Evolutionary conservation across 768 basidiomycete species (phyloP).

Genomic region (Phylloporus sp.): DNA sequence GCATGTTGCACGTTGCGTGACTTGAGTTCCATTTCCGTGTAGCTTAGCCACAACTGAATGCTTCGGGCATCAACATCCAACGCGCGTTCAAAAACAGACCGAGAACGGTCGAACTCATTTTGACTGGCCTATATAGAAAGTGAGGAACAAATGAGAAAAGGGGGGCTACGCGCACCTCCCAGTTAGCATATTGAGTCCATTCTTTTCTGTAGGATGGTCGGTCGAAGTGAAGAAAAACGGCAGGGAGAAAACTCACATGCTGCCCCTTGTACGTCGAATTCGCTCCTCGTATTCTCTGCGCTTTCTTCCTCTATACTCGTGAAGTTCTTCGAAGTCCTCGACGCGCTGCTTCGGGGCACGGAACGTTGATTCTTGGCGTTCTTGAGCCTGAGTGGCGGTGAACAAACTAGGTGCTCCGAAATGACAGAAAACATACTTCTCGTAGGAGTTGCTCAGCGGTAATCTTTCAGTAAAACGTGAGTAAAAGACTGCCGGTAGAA

Average conservation of each 20-base stretch:
- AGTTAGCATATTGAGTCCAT: conserved; percentile 83
- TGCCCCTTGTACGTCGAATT: conserved; percentile 71
- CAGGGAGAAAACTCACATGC: conserved; percentile 54
- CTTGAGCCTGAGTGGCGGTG: conserved; percentile 68
- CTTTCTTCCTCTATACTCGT: conserved; percentile 89
- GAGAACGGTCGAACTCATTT: conserved; percentile 91
- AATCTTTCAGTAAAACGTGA: conserved; percentile 52
- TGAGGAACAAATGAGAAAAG: conserved; percentile 1
- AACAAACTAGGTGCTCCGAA: background rate
- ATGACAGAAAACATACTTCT: conserved; percentile 51
- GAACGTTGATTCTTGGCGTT: conserved; percentile 89
- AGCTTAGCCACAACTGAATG: conserved; percentile 88
- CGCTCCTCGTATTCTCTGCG: conserved; percentile 93
- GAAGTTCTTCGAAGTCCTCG: conserved; percentile 88
- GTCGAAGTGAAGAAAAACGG: background rate
- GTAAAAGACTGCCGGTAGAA: background rate
- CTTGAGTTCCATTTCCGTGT: conserved; percentile 97
- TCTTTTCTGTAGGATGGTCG: conserved; percentile 53
- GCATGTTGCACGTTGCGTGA: conserved; percentile 96
- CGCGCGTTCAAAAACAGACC: conserved; percentile 95
- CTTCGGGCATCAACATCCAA: conserved; percentile 91
- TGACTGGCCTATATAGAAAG: conserved; percentile 65
- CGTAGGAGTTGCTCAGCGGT: conserved; percentile 97
- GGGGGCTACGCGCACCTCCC: conserved; percentile 53
- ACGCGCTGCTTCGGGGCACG: conserved; percentile 92